These are phyloP conservation scores for Phyllosticta capitalensis DNA, from an alignment of 2,329 filamentous ascomycete genomes.

Conservation along the genomic window DNA sequence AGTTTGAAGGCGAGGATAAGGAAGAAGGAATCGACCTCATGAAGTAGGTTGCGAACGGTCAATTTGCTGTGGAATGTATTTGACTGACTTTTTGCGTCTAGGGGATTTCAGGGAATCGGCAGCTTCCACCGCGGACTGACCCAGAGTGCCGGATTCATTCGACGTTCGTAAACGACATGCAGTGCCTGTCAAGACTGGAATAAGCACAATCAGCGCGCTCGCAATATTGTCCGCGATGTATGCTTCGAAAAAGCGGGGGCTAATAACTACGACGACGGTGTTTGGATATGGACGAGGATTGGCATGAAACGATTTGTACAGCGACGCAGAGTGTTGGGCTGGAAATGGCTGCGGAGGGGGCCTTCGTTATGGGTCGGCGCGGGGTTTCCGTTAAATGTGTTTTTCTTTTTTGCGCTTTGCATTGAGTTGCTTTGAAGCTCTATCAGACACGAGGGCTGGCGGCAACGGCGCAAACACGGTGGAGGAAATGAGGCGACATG, in stretches of 20 bases:
- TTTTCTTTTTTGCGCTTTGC: neutral
- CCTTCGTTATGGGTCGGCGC: neutral
- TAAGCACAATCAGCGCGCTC: neutral
- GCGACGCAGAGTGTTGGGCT: neutral
- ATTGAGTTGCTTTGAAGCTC: neutral
- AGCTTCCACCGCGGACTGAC: constrained; percentile 28
- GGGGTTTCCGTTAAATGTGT: neutral
- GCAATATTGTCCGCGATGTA: neutral
- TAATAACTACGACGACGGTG: neutral
- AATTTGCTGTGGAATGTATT: neutral
- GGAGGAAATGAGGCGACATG: too few relatives aligned
- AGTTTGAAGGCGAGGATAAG: constrained; percentile 27
- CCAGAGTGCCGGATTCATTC: constrained; percentile 9
- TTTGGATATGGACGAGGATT: neutral
- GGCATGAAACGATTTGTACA: neutral
- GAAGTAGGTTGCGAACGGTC: constrained; percentile 30
- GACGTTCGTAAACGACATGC: constrained; percentile 1
- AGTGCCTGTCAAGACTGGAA: neutral
- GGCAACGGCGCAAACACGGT: neutral
- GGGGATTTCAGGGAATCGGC: constrained; percentile 42
- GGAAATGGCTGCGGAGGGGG: neutral
- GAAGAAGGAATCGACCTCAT: constrained; percentile 40
- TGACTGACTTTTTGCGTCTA: constrained; percentile 19
- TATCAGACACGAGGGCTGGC: neutral
- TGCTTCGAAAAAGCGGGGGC: neutral